A percentile compares a stretch with the other conserved stretches of the same genome.
These are phyloP conservation scores for Ogataea polymorpha DNA, from an alignment of 805 yeast genomes.

Conservation along the genomic window DNA sequence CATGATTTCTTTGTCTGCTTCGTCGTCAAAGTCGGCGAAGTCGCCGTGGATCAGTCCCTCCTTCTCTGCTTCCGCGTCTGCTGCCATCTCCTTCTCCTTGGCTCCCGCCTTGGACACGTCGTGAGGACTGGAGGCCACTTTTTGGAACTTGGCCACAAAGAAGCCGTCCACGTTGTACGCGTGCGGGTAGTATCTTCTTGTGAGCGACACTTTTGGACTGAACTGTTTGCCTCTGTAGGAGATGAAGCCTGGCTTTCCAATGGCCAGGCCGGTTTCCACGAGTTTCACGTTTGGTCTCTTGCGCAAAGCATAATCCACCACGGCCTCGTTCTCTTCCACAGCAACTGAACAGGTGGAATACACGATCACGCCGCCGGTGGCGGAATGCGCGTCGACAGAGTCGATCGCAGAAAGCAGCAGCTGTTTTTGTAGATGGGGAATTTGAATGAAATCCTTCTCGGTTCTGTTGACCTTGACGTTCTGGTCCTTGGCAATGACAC, in stretches of 20 bases:
- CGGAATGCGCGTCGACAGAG: slow-evolving; percentile 89
- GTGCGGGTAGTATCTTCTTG: slow-evolving; percentile 97
- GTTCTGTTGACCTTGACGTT: slow-evolving; percentile 90
- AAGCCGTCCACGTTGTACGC: slow-evolving; percentile 98
- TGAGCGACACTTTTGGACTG: slow-evolving; percentile 69
- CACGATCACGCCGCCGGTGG: slow-evolving; percentile 91
- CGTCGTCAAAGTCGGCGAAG: slow-evolving; percentile 77
- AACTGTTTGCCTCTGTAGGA: slow-evolving; percentile 91
- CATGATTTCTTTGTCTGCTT: slow-evolving; percentile 71
- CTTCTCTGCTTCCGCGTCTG: slow-evolving; percentile 73
- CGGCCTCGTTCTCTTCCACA: slow-evolving; percentile 98
- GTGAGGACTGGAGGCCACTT: slow-evolving; percentile 81
- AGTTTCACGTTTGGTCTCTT: slow-evolving; percentile 94
- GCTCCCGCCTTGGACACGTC: slow-evolving; percentile 87
- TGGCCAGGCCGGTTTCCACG: slow-evolving; percentile 86
- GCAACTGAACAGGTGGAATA: slow-evolving; percentile 98
- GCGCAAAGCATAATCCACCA: slow-evolving; percentile 94
- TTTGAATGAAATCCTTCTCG: slow-evolving; percentile 93
- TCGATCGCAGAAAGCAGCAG: slow-evolving; percentile 91
- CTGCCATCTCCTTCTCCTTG: slow-evolving; percentile 73
- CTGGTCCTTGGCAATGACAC: slow-evolving; percentile 97
- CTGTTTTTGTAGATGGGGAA: slow-evolving; percentile 96
- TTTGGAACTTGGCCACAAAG: slow-evolving; percentile 94
- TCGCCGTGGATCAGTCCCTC: slow-evolving; percentile 84
- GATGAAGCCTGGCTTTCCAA: slow-evolving; percentile 95